Conservation (phyloP, 2,329 filamentous ascomycete species). For the Fusarium sterilihyphosum region DNA sequence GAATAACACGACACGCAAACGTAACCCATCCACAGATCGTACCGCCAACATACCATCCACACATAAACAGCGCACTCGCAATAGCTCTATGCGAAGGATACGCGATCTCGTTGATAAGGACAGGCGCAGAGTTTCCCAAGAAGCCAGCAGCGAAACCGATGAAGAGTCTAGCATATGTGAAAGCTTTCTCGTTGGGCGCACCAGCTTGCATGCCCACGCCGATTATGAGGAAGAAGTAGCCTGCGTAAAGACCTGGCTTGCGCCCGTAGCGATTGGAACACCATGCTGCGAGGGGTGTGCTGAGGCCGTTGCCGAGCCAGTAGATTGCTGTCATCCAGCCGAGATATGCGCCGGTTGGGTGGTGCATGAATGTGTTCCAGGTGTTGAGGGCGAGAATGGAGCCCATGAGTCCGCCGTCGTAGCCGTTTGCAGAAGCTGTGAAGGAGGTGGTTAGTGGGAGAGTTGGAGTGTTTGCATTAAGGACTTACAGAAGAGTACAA, state of each 20-base stretch:
- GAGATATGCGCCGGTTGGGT: constrained; percentile 30
- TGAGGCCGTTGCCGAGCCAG: constrained; percentile 37
- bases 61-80: constrained; percentile 5
- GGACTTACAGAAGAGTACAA: constrained; percentile 1
- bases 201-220: constrained; percentile 6
- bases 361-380: constrained; percentile 37
- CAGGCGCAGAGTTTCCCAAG: not conserved
- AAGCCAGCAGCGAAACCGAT: constrained; percentile 4
- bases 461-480: no score
- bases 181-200: not conserved
- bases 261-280: constrained; percentile 1
- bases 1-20: not conserved
- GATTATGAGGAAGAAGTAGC: constrained; percentile 3
- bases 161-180: not conserved
- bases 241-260: not conserved
- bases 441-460: fast-evolving
- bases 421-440: constrained; percentile 12
- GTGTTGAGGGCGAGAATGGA: constrained; percentile 27
- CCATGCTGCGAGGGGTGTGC: constrained; percentile 29
- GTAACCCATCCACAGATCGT: constrained; percentile 7
- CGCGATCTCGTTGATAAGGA: not conserved
- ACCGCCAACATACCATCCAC: not conserved
- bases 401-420: constrained; percentile 17
- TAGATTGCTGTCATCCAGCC: constrained; percentile 41
- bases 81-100: constrained; percentile 10